These are phyloP conservation scores for Candida insectalens DNA, from an alignment of 805 yeast genomes.

Conservation along the genomic window DNA sequence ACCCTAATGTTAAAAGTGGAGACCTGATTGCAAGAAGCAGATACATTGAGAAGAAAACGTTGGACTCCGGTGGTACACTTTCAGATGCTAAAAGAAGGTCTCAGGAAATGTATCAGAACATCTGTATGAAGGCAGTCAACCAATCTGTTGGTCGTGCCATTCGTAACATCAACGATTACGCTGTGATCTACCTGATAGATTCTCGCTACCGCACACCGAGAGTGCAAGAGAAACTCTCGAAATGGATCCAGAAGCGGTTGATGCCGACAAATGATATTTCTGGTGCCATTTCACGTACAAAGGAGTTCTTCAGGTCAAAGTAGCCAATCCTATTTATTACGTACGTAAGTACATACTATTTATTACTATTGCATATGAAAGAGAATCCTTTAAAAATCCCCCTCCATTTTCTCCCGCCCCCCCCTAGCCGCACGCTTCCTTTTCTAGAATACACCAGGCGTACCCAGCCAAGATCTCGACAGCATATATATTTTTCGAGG, in stretches of 20 bases:
- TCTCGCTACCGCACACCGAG: conserved; percentile 35
- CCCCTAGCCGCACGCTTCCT: too few species aligned
- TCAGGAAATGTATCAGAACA: conserved; percentile 60
- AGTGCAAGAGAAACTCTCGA: conserved; percentile 53
- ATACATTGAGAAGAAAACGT: conserved; percentile 47
- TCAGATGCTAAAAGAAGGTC: conserved; percentile 38
- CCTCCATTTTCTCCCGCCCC: too few species aligned
- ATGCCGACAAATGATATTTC: conserved; percentile 1
- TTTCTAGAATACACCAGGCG: too few species aligned
- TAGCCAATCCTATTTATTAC: too few species aligned
- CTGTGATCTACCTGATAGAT: conserved; percentile 67
- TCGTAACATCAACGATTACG: conserved; percentile 73
- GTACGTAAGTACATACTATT: too few species aligned
- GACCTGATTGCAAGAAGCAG: conserved; percentile 66
- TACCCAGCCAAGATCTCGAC: too few species aligned
- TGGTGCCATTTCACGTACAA: conserved; percentile 2
- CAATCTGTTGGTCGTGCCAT: conserved; percentile 92
- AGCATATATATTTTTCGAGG: too few species aligned
- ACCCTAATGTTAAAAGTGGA: conserved; percentile 75
- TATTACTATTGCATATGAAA: too few species aligned
- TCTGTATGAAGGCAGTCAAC: conserved; percentile 86
- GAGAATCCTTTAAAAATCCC: too few species aligned
- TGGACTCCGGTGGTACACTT: conserved; percentile 35
- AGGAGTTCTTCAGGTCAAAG: conserved; percentile 4
- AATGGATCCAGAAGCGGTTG: conserved; percentile 55